Evolutionary conservation across 1,284 basidiomycete species (phyloP), one percentile per base, ranked within the genome.

Genomic region (Veloporphyrellus conicus): DNA sequence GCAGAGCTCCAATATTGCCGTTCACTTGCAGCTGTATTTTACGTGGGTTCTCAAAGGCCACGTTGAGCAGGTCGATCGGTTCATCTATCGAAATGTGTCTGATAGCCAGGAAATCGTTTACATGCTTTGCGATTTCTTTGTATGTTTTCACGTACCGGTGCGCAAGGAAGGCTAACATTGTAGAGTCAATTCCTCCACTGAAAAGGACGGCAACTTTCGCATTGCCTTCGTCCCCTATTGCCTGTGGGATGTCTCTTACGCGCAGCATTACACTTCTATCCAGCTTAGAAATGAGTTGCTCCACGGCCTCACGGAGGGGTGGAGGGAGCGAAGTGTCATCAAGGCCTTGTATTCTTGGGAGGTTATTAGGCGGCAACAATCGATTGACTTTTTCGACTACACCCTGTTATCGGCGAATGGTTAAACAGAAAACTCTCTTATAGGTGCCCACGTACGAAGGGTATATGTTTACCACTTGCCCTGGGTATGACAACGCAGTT

Each of bases 111-210:
- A 40, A 29, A 35, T 28, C 59, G 67, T 54, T 60, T 55, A 27
- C 5, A 50, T n/a, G 16, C 4, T 14, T 32, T 4, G 12, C 10
- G 4, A 34, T 36, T 25, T 15, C n/a, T 27, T 15, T 23, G n/a
- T 11, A 33, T 6, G 12, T 37, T 3, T 35, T 27, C 23, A 62
- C 71, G 33, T 63, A 87, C 85, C 71, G 74, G 59, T 94, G 79
- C 0, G 91, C 86, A 1, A 98, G 70, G 54, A 81, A 84, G 0
- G 93, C 84, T 2, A 98, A 60, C 20, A 92, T 74, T 0, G 93
- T 87, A 15, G 87, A 98, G 63, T 99, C 95, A 28, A 99, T 89
- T 0, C 95, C 95, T 20, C 95, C 95, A 18, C 93, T 97, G 67
- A 99, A 99, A 5, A 99, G 76, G 7, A 99, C 74, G 3, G 89